A percentile compares a stretch with the other conserved stretches of the same genome.
Evolutionary conservation across 768 basidiomycete genomes (phyloP).

Genomic region (Tephrocybe rancida): DNA sequence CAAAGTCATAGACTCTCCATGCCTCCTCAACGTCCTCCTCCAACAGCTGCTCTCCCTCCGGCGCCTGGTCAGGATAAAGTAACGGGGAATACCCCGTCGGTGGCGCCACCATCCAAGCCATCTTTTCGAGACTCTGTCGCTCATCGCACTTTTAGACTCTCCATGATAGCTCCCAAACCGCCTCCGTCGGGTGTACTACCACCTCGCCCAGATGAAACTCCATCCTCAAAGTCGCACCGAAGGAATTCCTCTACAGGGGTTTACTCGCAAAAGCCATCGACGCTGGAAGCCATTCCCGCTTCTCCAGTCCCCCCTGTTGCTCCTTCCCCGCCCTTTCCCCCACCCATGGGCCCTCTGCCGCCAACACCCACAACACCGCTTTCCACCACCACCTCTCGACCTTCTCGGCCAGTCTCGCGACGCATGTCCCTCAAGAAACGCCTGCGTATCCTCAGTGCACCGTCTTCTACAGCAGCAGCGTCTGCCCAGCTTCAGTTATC

Average conservation of each 20-base stretch:
- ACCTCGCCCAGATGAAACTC: constrained; percentile 66
- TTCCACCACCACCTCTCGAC: constrained; percentile 37
- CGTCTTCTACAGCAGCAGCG: constrained; percentile 36
- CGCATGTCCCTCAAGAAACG: constrained; percentile 60
- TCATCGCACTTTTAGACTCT: constrained; percentile 59
- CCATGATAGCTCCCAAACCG: constrained; percentile 62
- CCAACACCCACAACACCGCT: constrained; percentile 19
- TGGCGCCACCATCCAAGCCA: constrained; percentile 29
- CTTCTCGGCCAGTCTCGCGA: constrained; percentile 37
- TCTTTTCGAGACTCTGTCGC: constrained; percentile 61
- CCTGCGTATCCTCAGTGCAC: constrained; percentile 68
- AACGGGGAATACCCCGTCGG: constrained; percentile 21
- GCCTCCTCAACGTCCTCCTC: constrained; percentile 73
- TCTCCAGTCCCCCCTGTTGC: constrained; percentile 40
- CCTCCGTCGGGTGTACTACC: constrained; percentile 64
- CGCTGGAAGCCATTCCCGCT: constrained; percentile 43
- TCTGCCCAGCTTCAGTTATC: constrained; percentile 24
- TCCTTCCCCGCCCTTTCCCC: constrained; percentile 17
- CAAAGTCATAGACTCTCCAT: constrained; percentile 65
- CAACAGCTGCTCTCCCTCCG: constrained; percentile 69
- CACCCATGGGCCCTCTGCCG: constrained; percentile 19
- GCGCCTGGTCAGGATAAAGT: constrained; percentile 47
- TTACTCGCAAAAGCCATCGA: constrained; percentile 20
- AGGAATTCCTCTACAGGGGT: constrained; percentile 39
- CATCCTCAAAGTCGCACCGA: constrained; percentile 28